Base-by-base conservation (phyloP, 2,329 filamentous ascomycete genomes). In the Paecilomyces fulvus region DNA sequence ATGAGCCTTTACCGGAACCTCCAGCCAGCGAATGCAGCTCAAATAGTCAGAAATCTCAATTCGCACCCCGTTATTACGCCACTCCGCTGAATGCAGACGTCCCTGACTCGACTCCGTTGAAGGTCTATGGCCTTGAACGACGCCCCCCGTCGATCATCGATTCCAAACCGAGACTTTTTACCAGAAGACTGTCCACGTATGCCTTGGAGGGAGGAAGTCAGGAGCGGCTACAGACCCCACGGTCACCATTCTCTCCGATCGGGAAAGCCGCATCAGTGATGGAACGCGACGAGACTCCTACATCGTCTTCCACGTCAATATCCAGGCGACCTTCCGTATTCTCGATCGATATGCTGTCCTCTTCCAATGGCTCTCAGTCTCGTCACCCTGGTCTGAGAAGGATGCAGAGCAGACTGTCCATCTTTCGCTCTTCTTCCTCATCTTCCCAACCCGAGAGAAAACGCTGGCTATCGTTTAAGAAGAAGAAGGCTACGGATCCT, bases 61-160 rank as follows among this genome's bases (percentile, higher is more conserved):
- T 4, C 17, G 10, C 48, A 21, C 11, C 4, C 49, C 70, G 70
- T 30, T 72, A 68, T 61, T 72, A 72, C 55, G 63, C 70, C 48
- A 67, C 70, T 8, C 70, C 70, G 3, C 25, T 71, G 51, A 63
- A 65, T 37, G 58, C 69, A 20, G 62, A 64, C 49, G 51, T 52
- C 17, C 63, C 66, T 11, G 64, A 69, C 30, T 64, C 66, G 28
- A 72, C 66, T 20, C 70, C 70, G 2, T 52, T 70, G 1, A 60
- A 70, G 33, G 28, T 67, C 46, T 72, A 72, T 55, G 70, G 70
- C 57, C 58, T 68, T 49, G 69, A 72, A 51, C 63, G 67, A 56
- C 68, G 70, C 53, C 65, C 66, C 28, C 65, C 67, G 30, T 72
- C 70, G 5, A 65, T 72, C 54, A 51, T 56, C 23, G 61, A 67